Evolutionary conservation across 371 early-diverging fungal species (phyloP).

Genomic region (Syncephalastrum monosporum): DNA sequence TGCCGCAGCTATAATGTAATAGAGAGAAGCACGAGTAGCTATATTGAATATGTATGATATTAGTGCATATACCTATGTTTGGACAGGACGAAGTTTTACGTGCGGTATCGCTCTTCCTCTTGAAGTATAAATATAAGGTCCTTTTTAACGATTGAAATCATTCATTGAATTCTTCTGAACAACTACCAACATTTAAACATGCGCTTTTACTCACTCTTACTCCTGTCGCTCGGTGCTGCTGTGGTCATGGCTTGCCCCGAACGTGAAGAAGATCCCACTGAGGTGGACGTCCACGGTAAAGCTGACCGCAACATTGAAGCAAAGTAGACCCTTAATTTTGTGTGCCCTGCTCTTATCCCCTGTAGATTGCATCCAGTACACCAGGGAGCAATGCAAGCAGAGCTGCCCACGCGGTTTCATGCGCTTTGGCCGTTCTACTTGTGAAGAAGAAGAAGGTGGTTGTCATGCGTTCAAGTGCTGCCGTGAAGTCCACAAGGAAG

Average conservation of each 20-base stretch:
- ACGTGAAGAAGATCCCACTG: constrained; percentile 4
- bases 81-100: too few species aligned
- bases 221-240: background rate
- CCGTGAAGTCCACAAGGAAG: constrained; percentile 1
- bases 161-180: too few species aligned
- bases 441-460: background rate
- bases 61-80: too few species aligned
- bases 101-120: too few species aligned
- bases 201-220: too few species aligned
- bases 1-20: too few species aligned
- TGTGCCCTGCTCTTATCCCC: background rate
- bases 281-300: background rate
- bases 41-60: too few species aligned
- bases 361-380: background rate
- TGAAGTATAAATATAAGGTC: too few species aligned
- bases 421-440: background rate
- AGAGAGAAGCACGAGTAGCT: too few species aligned
- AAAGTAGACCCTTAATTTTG: too few species aligned
- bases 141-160: too few species aligned
- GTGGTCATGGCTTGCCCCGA: constrained; percentile 1
- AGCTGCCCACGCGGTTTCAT: background rate
- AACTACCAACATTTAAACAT: too few species aligned
- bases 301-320: background rate
- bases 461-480: constrained; percentile 3
- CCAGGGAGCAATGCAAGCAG: background rate